Evolutionary conservation across 768 basidiomycete species (phyloP).

Genomic region (Filobasidium floriforme): DNA sequence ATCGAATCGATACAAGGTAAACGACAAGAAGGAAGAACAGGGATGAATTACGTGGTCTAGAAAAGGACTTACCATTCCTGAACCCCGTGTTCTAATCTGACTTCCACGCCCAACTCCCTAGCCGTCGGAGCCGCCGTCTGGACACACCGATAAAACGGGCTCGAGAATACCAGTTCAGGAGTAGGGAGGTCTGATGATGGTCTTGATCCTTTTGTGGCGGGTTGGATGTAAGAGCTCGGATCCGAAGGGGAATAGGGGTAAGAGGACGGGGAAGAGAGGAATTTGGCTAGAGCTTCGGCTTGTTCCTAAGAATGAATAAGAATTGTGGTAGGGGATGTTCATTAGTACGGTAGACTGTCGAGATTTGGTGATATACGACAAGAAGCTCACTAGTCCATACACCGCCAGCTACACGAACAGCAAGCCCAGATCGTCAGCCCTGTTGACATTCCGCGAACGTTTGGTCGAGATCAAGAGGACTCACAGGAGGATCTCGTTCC

Average conservation of each 20-base stretch:
- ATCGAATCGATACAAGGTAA: too few relatives aligned
- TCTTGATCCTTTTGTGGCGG: not conserved
- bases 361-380: constrained; percentile 26
- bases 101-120: constrained; percentile 19
- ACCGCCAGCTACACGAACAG: not conserved
- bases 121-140: constrained; percentile 37
- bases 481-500: constrained; percentile 43
- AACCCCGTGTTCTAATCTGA: constrained; percentile 42
- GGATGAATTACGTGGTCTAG: not conserved
- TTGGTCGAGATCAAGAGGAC: constrained; percentile 12
- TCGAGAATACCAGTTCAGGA: constrained; percentile 40
- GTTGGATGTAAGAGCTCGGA: constrained; percentile 19
- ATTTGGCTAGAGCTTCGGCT: constrained; percentile 30
- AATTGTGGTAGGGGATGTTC: not conserved
- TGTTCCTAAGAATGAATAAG: constrained; percentile 23
- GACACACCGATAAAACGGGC: constrained; percentile 44
- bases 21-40: too few relatives aligned
- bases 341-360: not conserved
- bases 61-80: constrained; percentile 37
- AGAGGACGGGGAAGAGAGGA: constrained; percentile 29
- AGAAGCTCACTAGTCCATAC: constrained; percentile 31
- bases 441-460: not conserved
- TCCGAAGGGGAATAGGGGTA: constrained; percentile 4
- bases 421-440: not conserved
- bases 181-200: constrained; percentile 24